A percentile compares a stretch with the other conserved stretches of the same genome.
Evolutionary conservation across 768 basidiomycete species (phyloP).

Genomic region (Strobilomyces echinocephalus): DNA sequence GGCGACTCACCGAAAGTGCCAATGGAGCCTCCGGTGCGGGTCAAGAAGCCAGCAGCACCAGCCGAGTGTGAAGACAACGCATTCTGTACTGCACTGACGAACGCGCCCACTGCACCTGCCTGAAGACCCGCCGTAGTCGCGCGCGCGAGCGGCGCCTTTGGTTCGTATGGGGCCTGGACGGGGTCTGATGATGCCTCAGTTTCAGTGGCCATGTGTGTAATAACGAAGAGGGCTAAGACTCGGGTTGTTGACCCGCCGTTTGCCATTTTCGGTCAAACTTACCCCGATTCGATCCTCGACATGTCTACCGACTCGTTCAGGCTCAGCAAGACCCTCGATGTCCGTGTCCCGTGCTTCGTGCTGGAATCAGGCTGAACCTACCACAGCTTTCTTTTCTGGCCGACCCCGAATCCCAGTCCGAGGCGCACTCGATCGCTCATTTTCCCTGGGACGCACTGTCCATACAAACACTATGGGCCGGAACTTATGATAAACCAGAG

Average conservation of each 20-base stretch:
- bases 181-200: conserved; percentile 7
- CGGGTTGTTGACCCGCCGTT: not conserved
- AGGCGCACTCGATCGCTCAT: conserved; percentile 37
- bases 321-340: conserved; percentile 40
- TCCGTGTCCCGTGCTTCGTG: conserved; percentile 31
- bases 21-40: conserved; percentile 84
- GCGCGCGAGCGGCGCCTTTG: conserved; percentile 52
- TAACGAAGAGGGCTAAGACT: conserved; percentile 5
- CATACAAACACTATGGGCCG: conserved; percentile 39
- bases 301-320: conserved; percentile 33
- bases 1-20: conserved; percentile 77
- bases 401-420: not conserved
- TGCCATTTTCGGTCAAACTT: conserved; percentile 23
- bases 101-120: conserved; percentile 58
- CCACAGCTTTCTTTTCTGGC: conserved; percentile 31
- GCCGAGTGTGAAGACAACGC: conserved; percentile 69
- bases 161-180: conserved; percentile 34
- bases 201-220: conserved; percentile 21
- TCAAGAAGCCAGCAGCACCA: conserved; percentile 83
- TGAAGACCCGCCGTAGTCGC: conserved; percentile 59
- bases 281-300: not conserved
- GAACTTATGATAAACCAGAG: conserved; percentile 30
- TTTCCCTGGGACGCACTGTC: conserved; percentile 40
- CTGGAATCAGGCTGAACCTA: conserved; percentile 8
- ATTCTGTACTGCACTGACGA: conserved; percentile 75